These are phyloP conservation scores for Ascochyta viciae-villosae DNA, from an alignment of 2,329 filamentous ascomycete species.

Conservation along the genomic window DNA sequence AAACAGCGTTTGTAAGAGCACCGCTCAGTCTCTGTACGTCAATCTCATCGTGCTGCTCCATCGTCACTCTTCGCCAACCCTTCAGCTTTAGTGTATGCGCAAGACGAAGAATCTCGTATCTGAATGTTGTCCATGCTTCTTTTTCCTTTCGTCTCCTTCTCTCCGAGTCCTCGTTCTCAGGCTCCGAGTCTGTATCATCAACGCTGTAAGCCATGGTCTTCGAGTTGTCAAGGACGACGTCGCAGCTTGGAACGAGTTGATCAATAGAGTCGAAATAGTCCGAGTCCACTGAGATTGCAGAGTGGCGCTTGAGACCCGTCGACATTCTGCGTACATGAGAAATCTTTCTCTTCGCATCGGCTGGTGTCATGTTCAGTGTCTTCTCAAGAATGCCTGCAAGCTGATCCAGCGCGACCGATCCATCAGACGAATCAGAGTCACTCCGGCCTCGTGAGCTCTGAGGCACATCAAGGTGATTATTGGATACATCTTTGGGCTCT, in stretches of 20 bases:
- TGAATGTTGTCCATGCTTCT: conserved; percentile 85
- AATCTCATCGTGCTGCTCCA: conserved; percentile 73
- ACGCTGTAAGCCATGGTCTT: conserved; percentile 82
- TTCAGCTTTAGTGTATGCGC: conserved; percentile 88
- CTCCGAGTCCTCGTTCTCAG: conserved; percentile 55
- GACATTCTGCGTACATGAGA: conserved; percentile 39
- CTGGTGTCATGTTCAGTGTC: conserved; percentile 58
- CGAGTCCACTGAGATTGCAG: conserved; percentile 77
- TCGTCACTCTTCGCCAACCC: conserved; percentile 84
- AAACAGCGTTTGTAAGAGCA: conserved; percentile 94
- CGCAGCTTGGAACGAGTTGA: conserved; percentile 80
- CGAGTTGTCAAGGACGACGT: conserved; percentile 85
- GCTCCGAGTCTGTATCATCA: conserved; percentile 57
- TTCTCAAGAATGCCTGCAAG: conserved; percentile 81
- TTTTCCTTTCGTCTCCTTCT: conserved; percentile 67
- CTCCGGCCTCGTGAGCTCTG: conserved; percentile 50
- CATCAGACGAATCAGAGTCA: conserved; percentile 67
- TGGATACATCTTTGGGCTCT: neutral
- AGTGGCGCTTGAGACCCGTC: conserved; percentile 51
- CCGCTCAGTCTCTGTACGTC: conserved; percentile 82
- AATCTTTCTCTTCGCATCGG: conserved; percentile 42
- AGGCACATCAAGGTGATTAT: conserved; percentile 3
- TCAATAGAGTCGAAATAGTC: conserved; percentile 83
- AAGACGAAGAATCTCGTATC: conserved; percentile 87
- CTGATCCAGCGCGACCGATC: conserved; percentile 76